Evolutionary conservation across 2,329 filamentous ascomycete genomes (phyloP).

Genomic region (Neodidymelliopsis sp.): DNA sequence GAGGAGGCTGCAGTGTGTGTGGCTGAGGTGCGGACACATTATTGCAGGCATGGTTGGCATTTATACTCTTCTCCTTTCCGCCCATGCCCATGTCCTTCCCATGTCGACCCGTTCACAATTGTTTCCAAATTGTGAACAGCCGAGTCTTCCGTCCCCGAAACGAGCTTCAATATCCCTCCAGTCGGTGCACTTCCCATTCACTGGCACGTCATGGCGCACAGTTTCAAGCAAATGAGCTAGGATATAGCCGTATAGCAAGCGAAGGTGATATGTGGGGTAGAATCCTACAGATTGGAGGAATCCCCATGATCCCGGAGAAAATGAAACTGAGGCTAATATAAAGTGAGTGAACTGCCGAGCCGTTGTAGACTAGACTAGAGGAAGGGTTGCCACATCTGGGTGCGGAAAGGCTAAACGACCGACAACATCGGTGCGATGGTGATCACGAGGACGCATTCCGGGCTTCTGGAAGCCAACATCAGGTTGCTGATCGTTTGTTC

Average conservation of each 20-base stretch:
- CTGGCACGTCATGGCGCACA: constrained; percentile 5
- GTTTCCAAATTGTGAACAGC: background rate
- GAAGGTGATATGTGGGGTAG: constrained; percentile 7
- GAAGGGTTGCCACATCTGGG: constrained; percentile 13
- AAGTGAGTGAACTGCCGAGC: constrained; percentile 5
- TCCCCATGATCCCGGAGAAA: constrained; percentile 5
- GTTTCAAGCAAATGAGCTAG: constrained; percentile 19
- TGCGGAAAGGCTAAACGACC: constrained; percentile 12
- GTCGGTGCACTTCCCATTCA: background rate
- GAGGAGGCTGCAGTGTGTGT: background rate
- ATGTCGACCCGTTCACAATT: background rate
- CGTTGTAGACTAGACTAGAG: constrained; percentile 1
- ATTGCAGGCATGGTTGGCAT: background rate
- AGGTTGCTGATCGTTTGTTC: background rate
- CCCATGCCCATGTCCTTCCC: background rate
- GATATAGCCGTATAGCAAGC: background rate
- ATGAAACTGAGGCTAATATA: constrained; percentile 9
- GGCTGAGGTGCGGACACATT: background rate
- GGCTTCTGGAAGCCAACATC: constrained; percentile 1
- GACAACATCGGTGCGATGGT: background rate
- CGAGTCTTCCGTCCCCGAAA: constrained; percentile 1
- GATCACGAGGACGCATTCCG: constrained; percentile 3
- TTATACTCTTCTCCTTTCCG: constrained; percentile 1
- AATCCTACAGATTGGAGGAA: constrained; percentile 17
- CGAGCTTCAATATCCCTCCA: constrained; percentile 1